These are phyloP conservation scores for Yamadazyma diospyri DNA, from an alignment of 1,139 yeast species.

Conservation along the genomic window DNA sequence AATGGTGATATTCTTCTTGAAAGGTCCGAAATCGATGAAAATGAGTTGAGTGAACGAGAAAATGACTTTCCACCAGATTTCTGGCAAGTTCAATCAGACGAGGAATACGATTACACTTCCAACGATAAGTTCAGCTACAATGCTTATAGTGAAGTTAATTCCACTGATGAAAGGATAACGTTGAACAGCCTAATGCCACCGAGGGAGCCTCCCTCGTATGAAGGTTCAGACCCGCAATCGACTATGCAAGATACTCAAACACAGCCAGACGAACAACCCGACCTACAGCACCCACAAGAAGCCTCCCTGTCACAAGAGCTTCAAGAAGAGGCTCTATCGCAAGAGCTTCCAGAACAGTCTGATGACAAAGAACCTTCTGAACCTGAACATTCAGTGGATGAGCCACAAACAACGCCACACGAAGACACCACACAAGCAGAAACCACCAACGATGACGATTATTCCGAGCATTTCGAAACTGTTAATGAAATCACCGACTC, in stretches of 20 bases:
- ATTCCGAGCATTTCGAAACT: constrained; percentile 5
- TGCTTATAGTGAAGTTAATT: constrained; percentile 34
- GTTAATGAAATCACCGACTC: constrained; percentile 4
- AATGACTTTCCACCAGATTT: constrained; percentile 57
- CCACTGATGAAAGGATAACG: constrained; percentile 40
- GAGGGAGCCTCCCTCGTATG: constrained; percentile 37
- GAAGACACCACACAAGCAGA: not conserved
- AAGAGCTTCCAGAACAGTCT: not conserved
- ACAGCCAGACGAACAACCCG: not conserved
- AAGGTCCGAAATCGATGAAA: constrained; percentile 51
- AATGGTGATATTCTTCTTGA: constrained; percentile 53
- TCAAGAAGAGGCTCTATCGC: too few species aligned
- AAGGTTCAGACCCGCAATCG: constrained; percentile 11
- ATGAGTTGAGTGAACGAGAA: constrained; percentile 43
- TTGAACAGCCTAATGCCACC: constrained; percentile 35
- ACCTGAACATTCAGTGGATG: not conserved
- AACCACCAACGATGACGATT: not conserved
- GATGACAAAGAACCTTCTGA: too few species aligned
- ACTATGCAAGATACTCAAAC: not conserved
- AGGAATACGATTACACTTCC: constrained; percentile 14
- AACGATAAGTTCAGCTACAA: constrained; percentile 39
- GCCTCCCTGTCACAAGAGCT: too few species aligned
- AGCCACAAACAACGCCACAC: not conserved
- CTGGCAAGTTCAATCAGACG: constrained; percentile 34
- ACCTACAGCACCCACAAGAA: not conserved